Conservation (phyloP, 805 yeast genomes). For the Blastobotrys muscicola region DNA sequence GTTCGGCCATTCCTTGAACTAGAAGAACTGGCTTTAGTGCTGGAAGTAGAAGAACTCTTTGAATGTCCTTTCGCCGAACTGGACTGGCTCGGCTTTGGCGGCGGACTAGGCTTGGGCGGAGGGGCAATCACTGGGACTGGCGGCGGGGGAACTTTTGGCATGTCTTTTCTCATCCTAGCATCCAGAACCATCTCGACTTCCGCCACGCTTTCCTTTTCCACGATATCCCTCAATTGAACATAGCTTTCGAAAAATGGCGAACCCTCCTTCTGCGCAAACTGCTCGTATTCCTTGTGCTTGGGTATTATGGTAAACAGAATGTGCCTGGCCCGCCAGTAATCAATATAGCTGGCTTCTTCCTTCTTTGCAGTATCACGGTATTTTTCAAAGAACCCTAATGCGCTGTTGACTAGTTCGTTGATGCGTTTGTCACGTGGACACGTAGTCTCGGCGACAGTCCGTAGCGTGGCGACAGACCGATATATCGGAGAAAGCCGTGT, state of each 20-base stretch:
- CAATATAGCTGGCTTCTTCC: slow-evolving; percentile 17
- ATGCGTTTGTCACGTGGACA: slow-evolving; percentile 1
- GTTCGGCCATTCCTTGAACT: no score
- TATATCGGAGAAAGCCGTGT: no score
- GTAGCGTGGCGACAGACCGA: no score
- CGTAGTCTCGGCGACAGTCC: no score
- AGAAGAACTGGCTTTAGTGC: neutral
- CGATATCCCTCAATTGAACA: slow-evolving; percentile 9
- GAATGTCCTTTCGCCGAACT: neutral
- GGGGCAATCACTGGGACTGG: neutral
- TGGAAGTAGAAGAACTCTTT: neutral
- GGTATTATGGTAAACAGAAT: slow-evolving; percentile 18
- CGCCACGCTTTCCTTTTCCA: slow-evolving; percentile 1
- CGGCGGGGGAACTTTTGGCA: neutral
- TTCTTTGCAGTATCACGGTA: slow-evolving; percentile 12
- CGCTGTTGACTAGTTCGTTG: slow-evolving; percentile 15
- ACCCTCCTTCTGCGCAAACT: slow-evolving; percentile 10
- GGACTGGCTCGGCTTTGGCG: neutral
- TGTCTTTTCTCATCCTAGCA: slow-evolving; percentile 3
- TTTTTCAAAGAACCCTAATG: slow-evolving; percentile 16
- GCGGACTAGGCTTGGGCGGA: neutral
- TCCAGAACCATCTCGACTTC: slow-evolving; percentile 2
- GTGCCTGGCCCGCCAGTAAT: slow-evolving; percentile 16
- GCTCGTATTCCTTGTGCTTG: slow-evolving; percentile 13
- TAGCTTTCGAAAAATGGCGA: slow-evolving; percentile 15